Conservation (phyloP, 306 rosid species). For the Aeschynomene evenia region DNA sequence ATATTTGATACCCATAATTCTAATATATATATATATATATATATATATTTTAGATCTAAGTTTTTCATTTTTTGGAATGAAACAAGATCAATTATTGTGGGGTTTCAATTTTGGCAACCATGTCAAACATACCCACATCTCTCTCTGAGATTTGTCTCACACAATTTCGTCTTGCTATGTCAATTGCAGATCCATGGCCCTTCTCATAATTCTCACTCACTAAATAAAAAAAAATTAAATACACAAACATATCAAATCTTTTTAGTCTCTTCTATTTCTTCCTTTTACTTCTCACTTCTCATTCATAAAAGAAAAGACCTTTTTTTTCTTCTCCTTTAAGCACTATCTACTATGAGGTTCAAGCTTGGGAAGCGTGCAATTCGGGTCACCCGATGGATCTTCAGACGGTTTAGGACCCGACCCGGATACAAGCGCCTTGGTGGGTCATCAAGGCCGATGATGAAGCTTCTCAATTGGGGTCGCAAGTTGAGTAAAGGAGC, state of each 20-base stretch:
- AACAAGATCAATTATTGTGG: neutral
- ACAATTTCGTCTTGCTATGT: slow-evolving; percentile 61
- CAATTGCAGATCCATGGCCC: slow-evolving; percentile 75
- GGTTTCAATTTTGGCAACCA: neutral
- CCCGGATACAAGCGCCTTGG: slow-evolving; percentile 32
- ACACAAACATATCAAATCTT: no score
- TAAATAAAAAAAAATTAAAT: no score
- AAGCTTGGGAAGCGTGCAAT: slow-evolving; percentile 59
- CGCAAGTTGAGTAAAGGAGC: slow-evolving; percentile 51
- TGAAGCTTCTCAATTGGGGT: slow-evolving; percentile 62
- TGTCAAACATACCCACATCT: slow-evolving; percentile 66
- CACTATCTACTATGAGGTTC: slow-evolving; percentile 49
- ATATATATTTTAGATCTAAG: neutral
- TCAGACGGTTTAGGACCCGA: slow-evolving; percentile 32
- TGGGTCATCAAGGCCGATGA: slow-evolving; percentile 15
- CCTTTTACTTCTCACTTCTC: neutral
- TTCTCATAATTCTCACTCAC: slow-evolving; percentile 42
- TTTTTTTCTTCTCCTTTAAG: neutral
- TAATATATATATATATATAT: no score
- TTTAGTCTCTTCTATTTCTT: neutral
- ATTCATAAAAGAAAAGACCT: neutral
- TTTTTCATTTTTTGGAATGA: slow-evolving; percentile 30
- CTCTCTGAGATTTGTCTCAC: slow-evolving; percentile 64
- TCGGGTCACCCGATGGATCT: slow-evolving; percentile 49
- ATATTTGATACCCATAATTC: neutral